Percentiles rank a stretch among this genome's conserved stretches.
Conservation (phyloP, 2,329 filamentous ascomycete species). For the Cytospora mali region DNA sequence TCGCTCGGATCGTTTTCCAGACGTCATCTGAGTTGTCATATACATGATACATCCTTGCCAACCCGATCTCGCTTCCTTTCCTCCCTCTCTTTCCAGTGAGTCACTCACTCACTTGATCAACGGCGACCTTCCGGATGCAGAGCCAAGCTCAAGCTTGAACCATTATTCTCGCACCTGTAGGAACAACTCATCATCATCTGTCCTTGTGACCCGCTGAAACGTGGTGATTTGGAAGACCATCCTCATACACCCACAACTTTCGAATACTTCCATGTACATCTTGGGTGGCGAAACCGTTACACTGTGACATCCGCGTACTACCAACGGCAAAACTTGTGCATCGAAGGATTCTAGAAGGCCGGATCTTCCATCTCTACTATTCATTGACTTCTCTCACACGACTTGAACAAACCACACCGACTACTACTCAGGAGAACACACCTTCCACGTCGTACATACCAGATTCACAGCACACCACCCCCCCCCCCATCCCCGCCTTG, state of each 20-base stretch:
- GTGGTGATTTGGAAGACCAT: background rate
- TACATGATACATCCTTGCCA: background rate
- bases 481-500: no score
- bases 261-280: background rate
- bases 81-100: background rate
- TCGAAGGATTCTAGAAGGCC: constrained; percentile 22
- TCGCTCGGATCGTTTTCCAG: background rate
- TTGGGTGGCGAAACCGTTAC: background rate
- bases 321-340: constrained; percentile 4
- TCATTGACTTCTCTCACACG: constrained; percentile 15
- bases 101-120: no score
- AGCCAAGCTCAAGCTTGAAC: background rate
- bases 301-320: background rate
- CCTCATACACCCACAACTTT: background rate
- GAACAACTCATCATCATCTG: background rate
- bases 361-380: constrained; percentile 4
- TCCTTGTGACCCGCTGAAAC: background rate
- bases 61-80: background rate
- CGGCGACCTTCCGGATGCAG: background rate
- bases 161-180: background rate
- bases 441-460: background rate
- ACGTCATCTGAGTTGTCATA: background rate
- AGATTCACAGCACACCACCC: background rate
- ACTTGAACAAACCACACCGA: background rate
- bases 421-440: background rate